phyloP scores from a whole-genome alignment of 1,284 basidiomycete genomes.

The Ganoderma meredithae region DNA sequence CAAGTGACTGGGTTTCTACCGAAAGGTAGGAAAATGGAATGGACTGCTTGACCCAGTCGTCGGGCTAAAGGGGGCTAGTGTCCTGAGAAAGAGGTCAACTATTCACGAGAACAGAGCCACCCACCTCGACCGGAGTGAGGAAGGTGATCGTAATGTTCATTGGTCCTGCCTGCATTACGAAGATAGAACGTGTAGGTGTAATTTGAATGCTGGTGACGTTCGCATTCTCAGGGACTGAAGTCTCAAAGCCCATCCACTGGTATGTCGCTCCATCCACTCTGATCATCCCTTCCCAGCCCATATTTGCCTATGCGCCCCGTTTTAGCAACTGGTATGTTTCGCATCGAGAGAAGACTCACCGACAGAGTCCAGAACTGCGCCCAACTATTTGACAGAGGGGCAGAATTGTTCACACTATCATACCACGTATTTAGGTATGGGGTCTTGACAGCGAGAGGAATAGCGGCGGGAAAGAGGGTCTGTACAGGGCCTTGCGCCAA shows the following conservation, averaged over 20 bases:
- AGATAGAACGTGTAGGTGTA: constrained; percentile 30
- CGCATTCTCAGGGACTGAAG: not conserved
- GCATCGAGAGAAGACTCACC: constrained; percentile 4
- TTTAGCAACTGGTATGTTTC: not conserved
- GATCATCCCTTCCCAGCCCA: constrained; percentile 33
- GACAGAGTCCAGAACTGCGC: constrained; percentile 17
- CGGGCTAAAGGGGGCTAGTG: constrained; percentile 31
- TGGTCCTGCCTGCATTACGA: constrained; percentile 30
- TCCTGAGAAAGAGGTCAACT: not conserved
- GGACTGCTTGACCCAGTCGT: constrained; percentile 44
- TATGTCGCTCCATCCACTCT: constrained; percentile 34
- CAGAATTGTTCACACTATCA: constrained; percentile 1
- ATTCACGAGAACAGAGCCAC: not conserved
- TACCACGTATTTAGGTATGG: constrained; percentile 30
- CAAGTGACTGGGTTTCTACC: constrained; percentile 40
- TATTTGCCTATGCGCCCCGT: not conserved
- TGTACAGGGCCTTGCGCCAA: constrained; percentile 16
- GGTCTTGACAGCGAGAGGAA: constrained; percentile 26
- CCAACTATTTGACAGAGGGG: constrained; percentile 14
- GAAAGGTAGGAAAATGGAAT: constrained; percentile 45
- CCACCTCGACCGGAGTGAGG: constrained; percentile 36
- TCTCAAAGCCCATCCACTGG: constrained; percentile 29
- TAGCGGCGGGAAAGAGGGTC: constrained; percentile 21
- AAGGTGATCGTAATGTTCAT: constrained; percentile 34
- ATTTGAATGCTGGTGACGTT: constrained; percentile 25